A percentile compares a stretch with the other conserved stretches of the same genome.
These are phyloP conservation scores for Lavandula angustifolia DNA, from an alignment of 257 asterid genomes.

Conservation along the genomic window DNA sequence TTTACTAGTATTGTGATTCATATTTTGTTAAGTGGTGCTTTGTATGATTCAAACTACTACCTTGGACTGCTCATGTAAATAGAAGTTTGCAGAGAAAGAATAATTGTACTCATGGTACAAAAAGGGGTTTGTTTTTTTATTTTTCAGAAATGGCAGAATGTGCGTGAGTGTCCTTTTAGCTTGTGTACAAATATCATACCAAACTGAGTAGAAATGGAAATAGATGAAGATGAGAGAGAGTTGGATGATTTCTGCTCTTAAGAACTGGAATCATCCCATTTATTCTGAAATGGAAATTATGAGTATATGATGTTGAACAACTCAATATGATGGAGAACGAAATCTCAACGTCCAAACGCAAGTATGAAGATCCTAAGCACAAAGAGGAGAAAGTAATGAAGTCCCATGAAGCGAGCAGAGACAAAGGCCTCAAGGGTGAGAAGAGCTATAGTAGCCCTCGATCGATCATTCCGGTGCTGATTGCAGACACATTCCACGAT, in stretches of 20 bases:
- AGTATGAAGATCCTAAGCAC: neutral
- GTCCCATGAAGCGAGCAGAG: too few species aligned
- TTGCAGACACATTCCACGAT: constrained; percentile 39
- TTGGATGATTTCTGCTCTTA: constrained; percentile 28
- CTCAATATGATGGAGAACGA: too few species aligned
- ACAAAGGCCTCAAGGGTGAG: neutral
- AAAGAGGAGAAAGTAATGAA: too few species aligned
- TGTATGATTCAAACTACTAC: too few species aligned
- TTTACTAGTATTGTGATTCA: too few species aligned
- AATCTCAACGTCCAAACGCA: neutral
- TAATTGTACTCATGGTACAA: too few species aligned
- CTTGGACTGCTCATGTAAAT: neutral
- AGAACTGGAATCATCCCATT: constrained; percentile 35
- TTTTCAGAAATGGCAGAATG: too few species aligned
- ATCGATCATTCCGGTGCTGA: constrained; percentile 26
- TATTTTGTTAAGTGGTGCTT: too few species aligned
- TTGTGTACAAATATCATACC: too few species aligned
- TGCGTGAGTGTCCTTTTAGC: too few species aligned
- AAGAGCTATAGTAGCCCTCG: neutral
- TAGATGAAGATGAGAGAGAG: constrained; percentile 25
- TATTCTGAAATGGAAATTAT: neutral
- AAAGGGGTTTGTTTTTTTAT: too few species aligned
- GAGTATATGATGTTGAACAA: neutral
- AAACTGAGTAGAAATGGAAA: constrained; percentile 18
- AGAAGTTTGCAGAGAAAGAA: too few species aligned